Conservation (phyloP, 108 stramenopile species). For the Nitzschia palea region DNA sequence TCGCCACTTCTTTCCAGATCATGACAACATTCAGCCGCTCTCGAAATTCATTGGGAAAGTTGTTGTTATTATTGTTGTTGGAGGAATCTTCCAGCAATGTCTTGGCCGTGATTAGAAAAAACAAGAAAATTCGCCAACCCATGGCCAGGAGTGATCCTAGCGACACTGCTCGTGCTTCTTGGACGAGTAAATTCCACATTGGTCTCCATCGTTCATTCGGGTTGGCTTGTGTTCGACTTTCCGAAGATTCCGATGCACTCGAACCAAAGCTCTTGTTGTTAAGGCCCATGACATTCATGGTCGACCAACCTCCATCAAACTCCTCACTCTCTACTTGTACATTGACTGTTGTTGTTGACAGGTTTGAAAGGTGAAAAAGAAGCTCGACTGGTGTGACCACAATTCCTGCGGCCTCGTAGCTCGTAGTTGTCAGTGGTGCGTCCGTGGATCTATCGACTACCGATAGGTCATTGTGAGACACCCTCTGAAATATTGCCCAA, state of each 20-base stretch:
- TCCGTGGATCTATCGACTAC: too few relatives aligned
- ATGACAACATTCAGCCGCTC: background rate
- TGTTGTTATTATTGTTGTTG: too few relatives aligned
- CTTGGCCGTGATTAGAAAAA: background rate
- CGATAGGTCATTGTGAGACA: too few relatives aligned
- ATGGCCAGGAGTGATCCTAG: conserved; percentile 11
- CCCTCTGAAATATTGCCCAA: too few relatives aligned
- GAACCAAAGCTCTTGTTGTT: conserved; percentile 2
- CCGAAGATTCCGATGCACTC: background rate
- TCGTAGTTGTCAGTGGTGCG: too few relatives aligned
- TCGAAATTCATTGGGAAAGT: background rate
- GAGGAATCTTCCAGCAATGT: background rate
- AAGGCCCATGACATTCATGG: background rate
- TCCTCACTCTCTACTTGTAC: too few relatives aligned
- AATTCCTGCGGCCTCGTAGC: too few relatives aligned
- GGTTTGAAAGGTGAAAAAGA: too few relatives aligned
- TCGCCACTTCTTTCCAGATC: background rate
- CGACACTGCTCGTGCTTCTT: conserved; percentile 14
- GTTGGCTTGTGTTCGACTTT: background rate
- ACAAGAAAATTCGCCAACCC: background rate
- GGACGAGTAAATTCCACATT: conserved; percentile 5
- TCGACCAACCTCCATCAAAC: too few relatives aligned
- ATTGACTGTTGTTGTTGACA: too few relatives aligned
- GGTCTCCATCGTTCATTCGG: background rate
- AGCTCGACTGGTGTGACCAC: too few relatives aligned